These are phyloP conservation scores for Corymbia maculata DNA, from an alignment of 345 rosid species.

Conservation along the genomic window DNA sequence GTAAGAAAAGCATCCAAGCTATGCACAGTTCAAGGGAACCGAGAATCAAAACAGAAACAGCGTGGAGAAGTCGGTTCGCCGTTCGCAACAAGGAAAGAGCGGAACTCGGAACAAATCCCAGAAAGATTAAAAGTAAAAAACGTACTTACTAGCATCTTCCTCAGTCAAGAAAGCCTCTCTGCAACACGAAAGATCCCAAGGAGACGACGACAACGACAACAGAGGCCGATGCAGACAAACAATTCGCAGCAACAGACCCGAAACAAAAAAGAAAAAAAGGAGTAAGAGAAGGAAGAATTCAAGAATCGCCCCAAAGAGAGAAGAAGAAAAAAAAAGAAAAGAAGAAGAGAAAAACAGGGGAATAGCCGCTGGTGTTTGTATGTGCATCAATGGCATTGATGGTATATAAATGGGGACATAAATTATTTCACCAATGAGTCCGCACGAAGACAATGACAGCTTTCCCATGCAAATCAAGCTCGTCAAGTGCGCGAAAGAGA, in stretches of 20 bases:
- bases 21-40: not conserved
- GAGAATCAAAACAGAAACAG: not conserved
- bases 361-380: slow-evolving; percentile 12
- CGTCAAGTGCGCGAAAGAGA: not conserved
- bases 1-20: not conserved
- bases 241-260: not conserved
- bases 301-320: not conserved
- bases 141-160: slow-evolving; percentile 99
- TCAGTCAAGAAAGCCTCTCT: slow-evolving; percentile 31
- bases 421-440: not conserved
- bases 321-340: not conserved
- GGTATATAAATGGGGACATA: slow-evolving; percentile 42
- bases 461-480: slow-evolving; percentile 4
- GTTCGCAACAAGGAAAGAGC: not conserved
- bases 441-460: slow-evolving; percentile 16
- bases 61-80: not conserved
- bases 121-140: slow-evolving; percentile 19
- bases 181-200: not conserved
- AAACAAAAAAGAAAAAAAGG: not conserved
- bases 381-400: slow-evolving; percentile 46
- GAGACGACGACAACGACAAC: not conserved
- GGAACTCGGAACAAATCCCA: slow-evolving; percentile 8
- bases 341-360: slow-evolving; percentile 10
- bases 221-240: not conserved
- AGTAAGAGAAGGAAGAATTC: slow-evolving; percentile 1